Percentiles rank a stretch among this genome's conserved stretches.
Evolutionary conservation across 202 grass and related monocot species (phyloP).

Genomic region (Panicum hallii): DNA sequence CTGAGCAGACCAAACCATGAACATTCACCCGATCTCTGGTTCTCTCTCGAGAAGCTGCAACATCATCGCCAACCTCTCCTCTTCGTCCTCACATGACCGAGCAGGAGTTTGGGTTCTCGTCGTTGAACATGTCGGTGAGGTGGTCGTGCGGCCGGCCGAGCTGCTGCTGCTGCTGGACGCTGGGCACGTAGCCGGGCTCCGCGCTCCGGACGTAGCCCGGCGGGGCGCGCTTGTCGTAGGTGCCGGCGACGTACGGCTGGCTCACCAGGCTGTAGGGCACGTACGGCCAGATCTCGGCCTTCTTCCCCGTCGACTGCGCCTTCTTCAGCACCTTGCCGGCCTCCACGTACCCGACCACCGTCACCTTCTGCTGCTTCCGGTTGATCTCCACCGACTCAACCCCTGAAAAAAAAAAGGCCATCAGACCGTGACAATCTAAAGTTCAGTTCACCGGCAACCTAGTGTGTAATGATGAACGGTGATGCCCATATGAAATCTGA

Average conservation of each 20-base stretch:
- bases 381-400: conserved; percentile 71
- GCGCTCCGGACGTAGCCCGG: conserved; percentile 64
- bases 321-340: conserved; percentile 71
- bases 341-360: conserved; percentile 64
- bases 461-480: no score
- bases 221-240: conserved; percentile 77
- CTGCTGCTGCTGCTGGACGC: background rate
- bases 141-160: conserved; percentile 50
- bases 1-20: background rate
- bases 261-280: conserved; percentile 65
- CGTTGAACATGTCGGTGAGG: conserved; percentile 78
- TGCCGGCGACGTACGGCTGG: conserved; percentile 64
- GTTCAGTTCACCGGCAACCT: background rate
- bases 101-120: conserved; percentile 79
- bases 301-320: conserved; percentile 78
- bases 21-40: background rate
- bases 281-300: conserved; percentile 78
- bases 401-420: conserved; percentile 38
- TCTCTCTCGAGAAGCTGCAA: background rate
- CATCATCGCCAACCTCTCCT: background rate
- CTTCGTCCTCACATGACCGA: conserved; percentile 55
- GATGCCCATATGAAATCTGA: background rate
- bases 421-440: background rate
- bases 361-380: conserved; percentile 79
- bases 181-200: conserved; percentile 48